Conservation (phyloP, 1,139 yeast genomes). For the Wickerhamiella infanticola region DNA sequence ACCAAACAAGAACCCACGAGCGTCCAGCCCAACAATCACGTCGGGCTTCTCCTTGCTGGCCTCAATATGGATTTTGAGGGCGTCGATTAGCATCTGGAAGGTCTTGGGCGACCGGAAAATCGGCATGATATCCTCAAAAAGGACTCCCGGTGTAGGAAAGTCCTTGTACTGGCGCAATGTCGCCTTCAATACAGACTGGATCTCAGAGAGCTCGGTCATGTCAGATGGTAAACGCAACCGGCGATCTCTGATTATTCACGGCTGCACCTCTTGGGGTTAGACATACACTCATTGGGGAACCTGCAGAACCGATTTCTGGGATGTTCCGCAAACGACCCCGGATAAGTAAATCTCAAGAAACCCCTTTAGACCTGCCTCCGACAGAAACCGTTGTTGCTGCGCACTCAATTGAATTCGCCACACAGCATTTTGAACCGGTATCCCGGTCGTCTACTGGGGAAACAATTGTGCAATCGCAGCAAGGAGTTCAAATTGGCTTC, state of each 20-base stretch:
- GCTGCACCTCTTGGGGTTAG: too few relatives aligned
- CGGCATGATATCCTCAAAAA: conserved; percentile 92
- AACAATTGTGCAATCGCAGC: not conserved
- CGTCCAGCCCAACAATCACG: conserved; percentile 84
- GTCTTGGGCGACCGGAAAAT: conserved; percentile 69
- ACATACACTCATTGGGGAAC: too few relatives aligned
- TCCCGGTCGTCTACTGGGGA: not conserved
- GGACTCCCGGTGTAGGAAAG: conserved; percentile 84
- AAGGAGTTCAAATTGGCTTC: not conserved
- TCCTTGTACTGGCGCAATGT: conserved; percentile 58
- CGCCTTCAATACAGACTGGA: conserved; percentile 12
- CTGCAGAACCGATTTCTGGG: too few relatives aligned
- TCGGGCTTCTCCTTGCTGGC: conserved; percentile 42
- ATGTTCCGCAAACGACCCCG: too few relatives aligned
- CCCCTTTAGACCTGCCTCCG: not conserved
- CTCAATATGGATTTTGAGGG: conserved; percentile 62
- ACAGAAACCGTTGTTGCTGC: not conserved
- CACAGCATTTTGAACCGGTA: not conserved
- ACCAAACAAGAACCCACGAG: conserved; percentile 93
- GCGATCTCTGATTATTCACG: too few relatives aligned
- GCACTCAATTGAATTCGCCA: conserved; percentile 1
- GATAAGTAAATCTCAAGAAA: too few relatives aligned
- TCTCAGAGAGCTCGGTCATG: conserved; percentile 6
- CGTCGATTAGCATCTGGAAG: conserved; percentile 66
- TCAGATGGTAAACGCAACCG: too few relatives aligned